Conservation (phyloP, 441 rosid species). For the Brassica balearica region DNA sequence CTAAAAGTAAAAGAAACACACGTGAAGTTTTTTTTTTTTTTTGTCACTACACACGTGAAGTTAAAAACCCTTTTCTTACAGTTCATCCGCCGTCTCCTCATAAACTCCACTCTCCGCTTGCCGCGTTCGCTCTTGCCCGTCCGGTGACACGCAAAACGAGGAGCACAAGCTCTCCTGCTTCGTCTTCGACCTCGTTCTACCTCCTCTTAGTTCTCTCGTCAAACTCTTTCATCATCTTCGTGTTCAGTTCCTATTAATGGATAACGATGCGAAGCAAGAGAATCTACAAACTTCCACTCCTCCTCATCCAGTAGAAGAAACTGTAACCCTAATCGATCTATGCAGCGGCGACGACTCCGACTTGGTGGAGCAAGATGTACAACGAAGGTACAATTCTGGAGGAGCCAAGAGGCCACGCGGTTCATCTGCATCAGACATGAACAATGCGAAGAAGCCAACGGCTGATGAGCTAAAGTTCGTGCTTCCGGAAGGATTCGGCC, state of each 20-base stretch:
- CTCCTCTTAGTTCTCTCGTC: neutral
- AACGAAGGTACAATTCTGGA: neutral
- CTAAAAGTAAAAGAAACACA: too few species aligned
- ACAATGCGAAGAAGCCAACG: conserved; percentile 25
- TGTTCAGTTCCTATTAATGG: conserved; percentile 30
- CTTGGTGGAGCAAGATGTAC: conserved; percentile 27
- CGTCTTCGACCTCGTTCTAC: neutral
- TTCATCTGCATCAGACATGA: conserved; percentile 43
- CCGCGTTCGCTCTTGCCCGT: too few species aligned
- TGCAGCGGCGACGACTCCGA: conserved; percentile 60
- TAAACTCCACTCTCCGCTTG: too few species aligned
- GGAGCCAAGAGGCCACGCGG: conserved; percentile 44
- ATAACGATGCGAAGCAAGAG: conserved; percentile 51
- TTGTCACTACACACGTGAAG: too few species aligned
- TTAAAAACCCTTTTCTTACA: too few species aligned
- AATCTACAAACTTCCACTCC: conserved; percentile 22
- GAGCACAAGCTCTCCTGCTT: too few species aligned
- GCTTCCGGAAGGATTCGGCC: conserved; percentile 51
- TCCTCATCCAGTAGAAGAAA: neutral
- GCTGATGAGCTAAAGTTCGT: conserved; percentile 36
- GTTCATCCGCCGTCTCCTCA: too few species aligned
- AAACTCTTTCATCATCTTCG: neutral
- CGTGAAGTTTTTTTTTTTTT: too few species aligned
- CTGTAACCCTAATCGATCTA: conserved; percentile 54
- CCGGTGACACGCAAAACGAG: too few species aligned